Evolutionary conservation across 2,329 filamentous ascomycete genomes (phyloP).

Genomic region (Diaporthe vaccinii): DNA sequence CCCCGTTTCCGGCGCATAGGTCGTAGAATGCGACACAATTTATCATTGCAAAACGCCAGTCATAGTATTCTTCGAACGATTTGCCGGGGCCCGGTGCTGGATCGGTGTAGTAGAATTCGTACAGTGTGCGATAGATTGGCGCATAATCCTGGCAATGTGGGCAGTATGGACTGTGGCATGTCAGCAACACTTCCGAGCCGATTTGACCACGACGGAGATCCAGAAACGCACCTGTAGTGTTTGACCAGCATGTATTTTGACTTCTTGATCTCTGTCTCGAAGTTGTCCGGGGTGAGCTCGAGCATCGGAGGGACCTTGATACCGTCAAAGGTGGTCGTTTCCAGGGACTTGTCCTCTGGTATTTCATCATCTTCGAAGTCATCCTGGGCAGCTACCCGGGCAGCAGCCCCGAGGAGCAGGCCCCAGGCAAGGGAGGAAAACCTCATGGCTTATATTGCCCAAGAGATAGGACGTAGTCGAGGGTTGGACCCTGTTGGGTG

Average conservation of each 20-base stretch:
- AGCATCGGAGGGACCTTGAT: conserved; percentile 75
- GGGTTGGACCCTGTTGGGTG: not conserved
- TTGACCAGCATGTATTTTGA: conserved; percentile 70
- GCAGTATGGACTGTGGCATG: conserved; percentile 67
- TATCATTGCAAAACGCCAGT: conserved; percentile 87
- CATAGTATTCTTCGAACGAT: conserved; percentile 84
- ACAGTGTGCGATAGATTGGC: conserved; percentile 89
- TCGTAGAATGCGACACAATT: conserved; percentile 90
- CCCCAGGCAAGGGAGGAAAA: conserved; percentile 55
- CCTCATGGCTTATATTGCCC: conserved; percentile 55
- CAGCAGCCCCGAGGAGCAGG: conserved; percentile 61
- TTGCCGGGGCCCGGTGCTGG: conserved; percentile 72
- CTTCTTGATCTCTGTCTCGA: conserved; percentile 68
- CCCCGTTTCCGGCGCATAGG: conserved; percentile 76
- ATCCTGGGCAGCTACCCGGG: conserved; percentile 50
- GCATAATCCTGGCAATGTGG: conserved; percentile 84
- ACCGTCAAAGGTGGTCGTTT: conserved; percentile 74
- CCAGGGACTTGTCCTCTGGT: conserved; percentile 49
- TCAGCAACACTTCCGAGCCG: conserved; percentile 41
- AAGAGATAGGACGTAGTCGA: conserved; percentile 12
- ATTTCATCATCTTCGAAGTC: conserved; percentile 53
- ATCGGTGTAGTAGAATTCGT: conserved; percentile 95
- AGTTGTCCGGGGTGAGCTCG: conserved; percentile 70
- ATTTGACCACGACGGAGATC: conserved; percentile 20
- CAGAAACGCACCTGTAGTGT: conserved; percentile 73